A percentile compares a stretch with the other conserved stretches of the same genome.
Conservation (phyloP, 1,284 basidiomycete species). For the Trametes versicolor region DNA sequence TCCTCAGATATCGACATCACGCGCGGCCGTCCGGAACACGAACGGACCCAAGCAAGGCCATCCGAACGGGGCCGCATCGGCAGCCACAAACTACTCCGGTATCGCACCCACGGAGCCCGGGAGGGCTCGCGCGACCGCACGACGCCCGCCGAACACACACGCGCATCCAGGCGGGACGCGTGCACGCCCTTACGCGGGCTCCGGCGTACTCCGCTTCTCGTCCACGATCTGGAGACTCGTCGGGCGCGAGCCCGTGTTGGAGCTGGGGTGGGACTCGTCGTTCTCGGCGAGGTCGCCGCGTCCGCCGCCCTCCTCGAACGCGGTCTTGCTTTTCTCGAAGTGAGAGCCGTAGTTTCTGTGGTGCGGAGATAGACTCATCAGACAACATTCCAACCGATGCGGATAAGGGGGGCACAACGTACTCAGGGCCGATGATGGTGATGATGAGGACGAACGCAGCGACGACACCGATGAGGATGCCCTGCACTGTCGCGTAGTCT, state of each 20-base stretch:
- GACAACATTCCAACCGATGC: not conserved
- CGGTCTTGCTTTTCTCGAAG: slow-evolving; percentile 86
- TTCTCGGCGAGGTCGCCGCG: slow-evolving; percentile 38
- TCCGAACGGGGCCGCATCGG: slow-evolving; percentile 1
- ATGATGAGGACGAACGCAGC: slow-evolving; percentile 74
- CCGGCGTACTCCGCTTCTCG: slow-evolving; percentile 34
- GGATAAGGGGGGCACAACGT: slow-evolving; percentile 41
- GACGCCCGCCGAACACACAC: not conserved
- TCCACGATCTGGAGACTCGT: slow-evolving; percentile 30
- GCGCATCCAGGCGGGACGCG: not conserved
- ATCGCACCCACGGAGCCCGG: slow-evolving; percentile 2
- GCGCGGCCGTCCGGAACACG: not conserved
- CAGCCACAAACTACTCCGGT: not conserved
- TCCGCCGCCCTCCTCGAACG: slow-evolving; percentile 76
- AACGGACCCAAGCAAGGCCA: not conserved
- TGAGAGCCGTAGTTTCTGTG: slow-evolving; percentile 79
- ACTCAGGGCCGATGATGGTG: slow-evolving; percentile 78
- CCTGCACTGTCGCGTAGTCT: slow-evolving; percentile 90
- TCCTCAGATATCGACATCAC: not conserved
- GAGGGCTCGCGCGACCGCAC: not conserved
- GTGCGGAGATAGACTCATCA: not conserved
- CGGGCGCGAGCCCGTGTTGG: slow-evolving; percentile 28
- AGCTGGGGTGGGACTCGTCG: slow-evolving; percentile 9
- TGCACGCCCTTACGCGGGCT: slow-evolving; percentile 22
- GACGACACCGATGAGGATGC: slow-evolving; percentile 86